Percentiles rank a stretch among this genome's conserved stretches.
Evolutionary conservation across 495 filamentous ascomycete genomes (phyloP).

Genomic region (Lophium mytilinum): DNA sequence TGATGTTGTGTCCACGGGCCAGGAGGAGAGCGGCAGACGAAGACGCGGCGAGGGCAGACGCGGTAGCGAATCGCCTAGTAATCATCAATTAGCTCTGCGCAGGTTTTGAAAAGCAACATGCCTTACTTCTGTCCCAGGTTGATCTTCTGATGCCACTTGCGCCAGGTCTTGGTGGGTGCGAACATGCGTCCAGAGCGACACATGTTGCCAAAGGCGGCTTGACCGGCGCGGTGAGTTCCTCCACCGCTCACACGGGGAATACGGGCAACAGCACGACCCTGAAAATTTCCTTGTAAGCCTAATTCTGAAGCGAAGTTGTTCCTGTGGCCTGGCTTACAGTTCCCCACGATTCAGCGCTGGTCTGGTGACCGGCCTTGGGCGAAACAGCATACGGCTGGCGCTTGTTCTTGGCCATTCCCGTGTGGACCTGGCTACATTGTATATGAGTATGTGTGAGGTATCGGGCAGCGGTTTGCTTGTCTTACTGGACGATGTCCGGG

Average conservation of each 20-base stretch:
- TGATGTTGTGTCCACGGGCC: slow-evolving; percentile 93
- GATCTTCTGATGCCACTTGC: slow-evolving; percentile 99
- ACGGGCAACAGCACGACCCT: slow-evolving; percentile 96
- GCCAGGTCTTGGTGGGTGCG: slow-evolving; percentile 98
- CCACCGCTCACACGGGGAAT: slow-evolving; percentile 99
- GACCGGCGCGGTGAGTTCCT: slow-evolving; percentile 99
- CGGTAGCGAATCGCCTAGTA: slow-evolving; percentile 84
- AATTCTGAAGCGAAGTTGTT: too few relatives aligned
- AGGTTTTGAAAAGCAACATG: slow-evolving; percentile 4
- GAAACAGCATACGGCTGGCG: slow-evolving; percentile 98
- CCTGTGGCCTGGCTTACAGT: slow-evolving; percentile 39
- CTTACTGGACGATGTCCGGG: slow-evolving; percentile 89
- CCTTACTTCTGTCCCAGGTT: slow-evolving; percentile 89
- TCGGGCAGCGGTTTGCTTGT: slow-evolving; percentile 29
- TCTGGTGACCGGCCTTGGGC: slow-evolving; percentile 99
- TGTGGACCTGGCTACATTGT: slow-evolving; percentile 61
- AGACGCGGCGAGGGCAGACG: slow-evolving; percentile 93
- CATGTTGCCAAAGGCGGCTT: slow-evolving; percentile 99
- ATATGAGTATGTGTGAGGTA: neutral
- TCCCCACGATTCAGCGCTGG: slow-evolving; percentile 99
- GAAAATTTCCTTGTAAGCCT: too few relatives aligned
- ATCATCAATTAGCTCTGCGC: neutral
- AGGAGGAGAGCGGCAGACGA: slow-evolving; percentile 88
- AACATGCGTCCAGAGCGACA: slow-evolving; percentile 99
- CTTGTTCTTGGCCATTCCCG: slow-evolving; percentile 99